These are phyloP conservation scores for Brettanomyces sp. DNA, from an alignment of 805 yeast genomes.

Conservation along the genomic window DNA sequence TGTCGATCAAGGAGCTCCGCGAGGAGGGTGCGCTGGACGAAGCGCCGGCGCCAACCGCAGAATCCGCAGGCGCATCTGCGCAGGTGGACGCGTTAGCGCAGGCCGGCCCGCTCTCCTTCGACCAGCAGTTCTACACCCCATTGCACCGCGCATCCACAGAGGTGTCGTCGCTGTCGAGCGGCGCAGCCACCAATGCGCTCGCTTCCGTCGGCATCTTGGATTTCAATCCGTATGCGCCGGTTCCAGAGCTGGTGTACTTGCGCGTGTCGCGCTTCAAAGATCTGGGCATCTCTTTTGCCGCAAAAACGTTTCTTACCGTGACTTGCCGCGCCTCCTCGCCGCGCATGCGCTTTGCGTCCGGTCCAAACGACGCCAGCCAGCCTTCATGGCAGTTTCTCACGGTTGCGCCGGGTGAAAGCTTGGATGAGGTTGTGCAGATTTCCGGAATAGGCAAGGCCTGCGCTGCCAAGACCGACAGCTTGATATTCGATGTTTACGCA, in stretches of 20 bases:
- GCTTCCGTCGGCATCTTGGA: constrained; percentile 56
- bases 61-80: neutral
- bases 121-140: neutral
- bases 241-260: constrained; percentile 53
- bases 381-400: constrained; percentile 64
- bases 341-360: constrained; percentile 50
- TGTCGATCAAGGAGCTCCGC: constrained; percentile 67
- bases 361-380: constrained; percentile 47
- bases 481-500: constrained; percentile 46
- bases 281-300: constrained; percentile 7
- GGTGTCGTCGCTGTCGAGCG: neutral
- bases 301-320: constrained; percentile 40
- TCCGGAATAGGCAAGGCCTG: constrained; percentile 39
- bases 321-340: constrained; percentile 45
- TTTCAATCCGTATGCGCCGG: constrained; percentile 53
- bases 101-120: neutral
- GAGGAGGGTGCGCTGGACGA: constrained; percentile 24
- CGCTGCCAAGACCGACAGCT: constrained; percentile 37
- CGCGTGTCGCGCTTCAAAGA: constrained; percentile 38
- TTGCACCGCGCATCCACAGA: neutral
- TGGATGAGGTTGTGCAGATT: constrained; percentile 64
- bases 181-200: constrained; percentile 32
- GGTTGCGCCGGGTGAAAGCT: constrained; percentile 57
- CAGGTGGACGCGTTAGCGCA: neutral
- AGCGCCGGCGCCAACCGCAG: neutral